Conservation (phyloP, 2,329 filamentous ascomycete species). For the Lachnellula occidentalis region DNA sequence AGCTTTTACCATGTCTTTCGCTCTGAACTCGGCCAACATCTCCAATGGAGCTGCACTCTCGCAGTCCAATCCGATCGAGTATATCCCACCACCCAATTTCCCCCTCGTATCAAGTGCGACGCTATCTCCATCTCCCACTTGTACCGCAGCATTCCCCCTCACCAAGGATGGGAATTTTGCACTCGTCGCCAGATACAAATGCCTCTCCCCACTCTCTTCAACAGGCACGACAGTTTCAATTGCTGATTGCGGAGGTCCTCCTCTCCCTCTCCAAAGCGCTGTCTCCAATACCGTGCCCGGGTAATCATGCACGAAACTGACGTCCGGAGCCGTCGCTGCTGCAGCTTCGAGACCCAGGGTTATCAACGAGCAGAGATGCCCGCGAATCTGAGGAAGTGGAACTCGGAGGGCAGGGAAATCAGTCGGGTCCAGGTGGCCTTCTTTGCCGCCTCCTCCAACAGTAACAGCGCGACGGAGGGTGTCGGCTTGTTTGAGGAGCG, state of each 20-base stretch:
- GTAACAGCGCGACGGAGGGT: constrained; percentile 46
- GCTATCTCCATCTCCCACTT: constrained; percentile 1
- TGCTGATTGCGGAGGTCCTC: background rate
- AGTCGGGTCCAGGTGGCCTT: constrained; percentile 16
- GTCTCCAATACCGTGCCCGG: constrained; percentile 17
- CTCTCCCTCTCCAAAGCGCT: background rate
- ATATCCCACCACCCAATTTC: constrained; percentile 16
- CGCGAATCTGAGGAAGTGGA: constrained; percentile 6
- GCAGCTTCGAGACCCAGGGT: constrained; percentile 19
- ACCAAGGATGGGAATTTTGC: constrained; percentile 7
- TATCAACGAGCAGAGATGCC: constrained; percentile 14
- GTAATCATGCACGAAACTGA: constrained; percentile 21
- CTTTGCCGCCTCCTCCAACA: constrained; percentile 12
- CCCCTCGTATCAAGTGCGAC: constrained; percentile 11
- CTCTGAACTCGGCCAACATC: constrained; percentile 9
- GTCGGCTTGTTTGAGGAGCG: constrained; percentile 39
- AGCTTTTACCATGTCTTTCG: constrained; percentile 12
- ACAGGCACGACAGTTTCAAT: constrained; percentile 9
- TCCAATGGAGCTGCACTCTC: constrained; percentile 12
- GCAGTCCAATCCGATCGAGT: constrained; percentile 11
- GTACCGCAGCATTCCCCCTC: background rate
- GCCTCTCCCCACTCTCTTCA: constrained; percentile 23
- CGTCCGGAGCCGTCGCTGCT: constrained; percentile 12
- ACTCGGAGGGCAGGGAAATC: constrained; percentile 18
- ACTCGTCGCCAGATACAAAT: constrained; percentile 20